phyloP scores from a whole-genome alignment of 768 basidiomycete species.

The Astraeus odoratus region DNA sequence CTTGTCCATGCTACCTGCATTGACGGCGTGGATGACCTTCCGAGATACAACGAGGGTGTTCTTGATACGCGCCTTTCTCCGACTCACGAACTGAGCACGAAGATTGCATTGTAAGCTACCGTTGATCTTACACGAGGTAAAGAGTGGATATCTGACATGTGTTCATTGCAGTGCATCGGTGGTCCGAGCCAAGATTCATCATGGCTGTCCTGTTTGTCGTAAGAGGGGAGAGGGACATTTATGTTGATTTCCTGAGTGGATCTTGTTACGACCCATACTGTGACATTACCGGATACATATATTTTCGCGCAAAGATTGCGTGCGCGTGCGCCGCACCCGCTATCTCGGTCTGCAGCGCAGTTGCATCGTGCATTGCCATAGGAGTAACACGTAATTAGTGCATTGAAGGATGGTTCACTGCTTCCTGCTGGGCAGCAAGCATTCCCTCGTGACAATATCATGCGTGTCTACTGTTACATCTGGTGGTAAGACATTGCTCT shows the following conservation, averaged over 20 bases:
- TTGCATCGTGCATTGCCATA: too few species aligned
- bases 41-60: constrained; percentile 49
- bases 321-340: too few species aligned
- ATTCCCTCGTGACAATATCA: too few species aligned
- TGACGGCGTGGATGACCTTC: constrained; percentile 56
- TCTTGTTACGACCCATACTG: too few species aligned
- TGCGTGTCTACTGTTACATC: too few species aligned
- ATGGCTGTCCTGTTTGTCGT: constrained; percentile 77
- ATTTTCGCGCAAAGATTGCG: too few species aligned
- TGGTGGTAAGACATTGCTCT: too few species aligned
- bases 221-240: constrained; percentile 46
- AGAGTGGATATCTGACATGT: constrained; percentile 7
- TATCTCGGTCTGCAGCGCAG: too few species aligned
- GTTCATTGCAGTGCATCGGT: constrained; percentile 55
- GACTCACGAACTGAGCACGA: constrained; percentile 50
- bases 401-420: too few species aligned
- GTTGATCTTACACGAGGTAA: neutral
- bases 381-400: too few species aligned
- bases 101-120: constrained; percentile 70
- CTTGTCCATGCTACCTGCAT: constrained; percentile 78
- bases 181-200: constrained; percentile 52
- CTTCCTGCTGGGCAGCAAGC: too few species aligned
- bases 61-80: constrained; percentile 32
- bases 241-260: constrained; percentile 1
- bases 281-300: too few species aligned